These are phyloP conservation scores for Eucalyptus erythrocorys DNA, from an alignment of 345 rosid species.

Conservation along the genomic window DNA sequence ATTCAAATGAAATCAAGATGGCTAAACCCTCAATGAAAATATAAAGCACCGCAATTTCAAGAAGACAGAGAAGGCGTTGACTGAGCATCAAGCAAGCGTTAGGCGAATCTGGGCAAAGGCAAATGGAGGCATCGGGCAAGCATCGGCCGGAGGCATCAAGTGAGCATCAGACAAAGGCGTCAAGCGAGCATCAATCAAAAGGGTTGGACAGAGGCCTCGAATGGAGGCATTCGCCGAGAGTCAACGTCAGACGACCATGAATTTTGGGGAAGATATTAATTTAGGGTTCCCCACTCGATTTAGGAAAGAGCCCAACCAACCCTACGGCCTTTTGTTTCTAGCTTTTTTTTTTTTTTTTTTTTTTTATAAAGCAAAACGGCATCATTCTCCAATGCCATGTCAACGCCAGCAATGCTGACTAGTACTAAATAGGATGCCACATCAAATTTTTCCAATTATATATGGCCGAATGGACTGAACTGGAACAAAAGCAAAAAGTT, in stretches of 20 bases:
- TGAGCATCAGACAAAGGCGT: neutral
- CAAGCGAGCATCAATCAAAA: rapidly evolving
- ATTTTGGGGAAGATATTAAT: neutral
- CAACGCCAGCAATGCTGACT: rapidly evolving
- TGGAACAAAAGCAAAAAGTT: neutral
- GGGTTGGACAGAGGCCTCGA: neutral
- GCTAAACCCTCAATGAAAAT: rapidly evolving
- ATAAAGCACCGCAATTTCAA: neutral
- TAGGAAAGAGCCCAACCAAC: neutral
- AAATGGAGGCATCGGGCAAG: rapidly evolving
- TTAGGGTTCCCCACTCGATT: neutral
- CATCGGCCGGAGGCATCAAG: rapidly evolving
- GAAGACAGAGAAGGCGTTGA: neutral
- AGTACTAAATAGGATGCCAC: neutral
- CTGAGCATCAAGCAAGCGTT: rapidly evolving
- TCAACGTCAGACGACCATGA: rapidly evolving
- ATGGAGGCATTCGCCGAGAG: rapidly evolving
- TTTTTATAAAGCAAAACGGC: neutral
- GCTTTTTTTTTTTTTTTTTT: neutral
- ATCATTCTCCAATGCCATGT: neutral
- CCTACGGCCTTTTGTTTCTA: neutral
- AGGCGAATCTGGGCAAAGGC: neutral
- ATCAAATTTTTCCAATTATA: neutral
- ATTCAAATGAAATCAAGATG: neutral
- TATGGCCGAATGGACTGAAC: rapidly evolving